Percentiles rank a stretch among this genome's conserved stretches.
These are phyloP conservation scores for Lentinula raphanica DNA, from an alignment of 768 basidiomycete genomes.

Conservation along the genomic window DNA sequence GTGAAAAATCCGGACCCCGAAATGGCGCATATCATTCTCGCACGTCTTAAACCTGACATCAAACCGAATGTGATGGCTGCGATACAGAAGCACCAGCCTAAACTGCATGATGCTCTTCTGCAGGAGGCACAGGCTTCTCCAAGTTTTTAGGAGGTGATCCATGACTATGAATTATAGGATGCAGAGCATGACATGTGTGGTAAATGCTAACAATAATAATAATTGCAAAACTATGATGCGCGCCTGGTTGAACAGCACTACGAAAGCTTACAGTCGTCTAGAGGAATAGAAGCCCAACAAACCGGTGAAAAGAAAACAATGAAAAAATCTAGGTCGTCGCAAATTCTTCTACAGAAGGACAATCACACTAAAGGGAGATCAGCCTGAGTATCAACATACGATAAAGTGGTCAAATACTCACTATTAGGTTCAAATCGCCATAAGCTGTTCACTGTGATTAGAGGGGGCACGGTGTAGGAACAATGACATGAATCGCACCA, in stretches of 20 bases:
- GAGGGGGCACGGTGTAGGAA: not conserved
- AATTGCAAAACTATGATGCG: slow-evolving; percentile 22
- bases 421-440: slow-evolving; percentile 87
- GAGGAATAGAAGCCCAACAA: slow-evolving; percentile 43
- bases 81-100: slow-evolving; percentile 34
- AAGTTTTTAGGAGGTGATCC: not conserved
- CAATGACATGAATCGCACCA: slow-evolving; percentile 45
- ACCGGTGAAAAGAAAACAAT: slow-evolving; percentile 15
- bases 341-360: slow-evolving; percentile 79
- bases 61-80: slow-evolving; percentile 41
- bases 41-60: slow-evolving; percentile 25
- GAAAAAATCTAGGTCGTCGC: slow-evolving; percentile 29
- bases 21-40: slow-evolving; percentile 24
- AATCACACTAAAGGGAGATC: slow-evolving; percentile 59
- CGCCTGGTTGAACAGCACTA: slow-evolving; percentile 67
- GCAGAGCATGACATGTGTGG: not conserved
- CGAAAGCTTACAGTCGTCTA: slow-evolving; percentile 36
- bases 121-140: not conserved
- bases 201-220: slow-evolving; percentile 13
- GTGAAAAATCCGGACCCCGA: slow-evolving; percentile 57
- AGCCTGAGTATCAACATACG: not conserved
- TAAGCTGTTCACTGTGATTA: slow-evolving; percentile 51
- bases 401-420: slow-evolving; percentile 36
- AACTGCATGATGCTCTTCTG: not conserved
- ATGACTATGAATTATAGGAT: not conserved